Percentiles rank a stretch among this genome's conserved stretches.
These are phyloP conservation scores for Eucalyptus sp. DNA, from an alignment of 345 rosid genomes.

Conservation along the genomic window DNA sequence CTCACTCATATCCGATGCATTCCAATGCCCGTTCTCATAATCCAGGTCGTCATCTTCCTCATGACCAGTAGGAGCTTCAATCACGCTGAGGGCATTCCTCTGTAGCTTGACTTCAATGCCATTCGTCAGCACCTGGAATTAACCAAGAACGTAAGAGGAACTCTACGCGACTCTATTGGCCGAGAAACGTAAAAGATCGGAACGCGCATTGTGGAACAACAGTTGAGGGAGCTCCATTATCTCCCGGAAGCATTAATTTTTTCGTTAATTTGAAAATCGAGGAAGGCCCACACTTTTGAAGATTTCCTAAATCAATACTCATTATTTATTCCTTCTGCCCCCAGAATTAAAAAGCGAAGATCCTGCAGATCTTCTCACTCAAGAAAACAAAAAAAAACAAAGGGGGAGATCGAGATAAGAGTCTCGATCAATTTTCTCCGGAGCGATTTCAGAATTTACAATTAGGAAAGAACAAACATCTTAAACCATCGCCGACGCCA, in stretches of 20 bases:
- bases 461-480: background rate
- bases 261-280: background rate
- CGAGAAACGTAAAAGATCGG: background rate
- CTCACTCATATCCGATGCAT: constrained; percentile 79
- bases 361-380: background rate
- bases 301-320: background rate
- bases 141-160: background rate
- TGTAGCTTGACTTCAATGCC: constrained; percentile 99
- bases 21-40: constrained; percentile 63
- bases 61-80: constrained; percentile 96
- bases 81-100: constrained; percentile 96
- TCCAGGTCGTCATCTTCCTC: constrained; percentile 77
- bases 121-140: constrained; percentile 76
- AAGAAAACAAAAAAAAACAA: background rate
- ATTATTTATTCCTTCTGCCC: background rate
- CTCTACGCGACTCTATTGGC: background rate
- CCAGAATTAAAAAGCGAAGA: background rate
- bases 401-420: background rate
- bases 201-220: background rate
- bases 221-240: background rate
- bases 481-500: background rate
- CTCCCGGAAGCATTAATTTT: background rate
- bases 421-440: background rate
- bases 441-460: background rate
- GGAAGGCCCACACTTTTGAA: background rate